These are phyloP conservation scores for Vachellia collinsii DNA, from an alignment of 306 rosid genomes.

Conservation along the genomic window DNA sequence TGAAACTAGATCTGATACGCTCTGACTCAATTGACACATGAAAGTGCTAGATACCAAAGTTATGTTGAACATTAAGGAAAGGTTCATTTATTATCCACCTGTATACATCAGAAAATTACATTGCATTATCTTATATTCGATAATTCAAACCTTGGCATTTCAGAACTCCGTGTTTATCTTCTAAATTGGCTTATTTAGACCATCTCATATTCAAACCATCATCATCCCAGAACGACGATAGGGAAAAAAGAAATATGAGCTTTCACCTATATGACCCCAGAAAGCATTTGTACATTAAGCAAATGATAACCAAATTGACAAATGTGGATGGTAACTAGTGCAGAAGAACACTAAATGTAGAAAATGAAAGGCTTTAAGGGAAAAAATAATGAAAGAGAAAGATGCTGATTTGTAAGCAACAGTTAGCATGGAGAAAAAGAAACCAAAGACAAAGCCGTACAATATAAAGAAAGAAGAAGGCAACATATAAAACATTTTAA, in stretches of 20 bases:
- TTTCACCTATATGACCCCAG: constrained; percentile 20
- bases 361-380: not conserved
- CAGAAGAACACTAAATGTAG: not conserved
- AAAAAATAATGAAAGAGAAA: not conserved
- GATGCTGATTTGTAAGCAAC: constrained; percentile 24
- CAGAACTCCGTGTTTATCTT: constrained; percentile 1
- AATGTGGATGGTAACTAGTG: not conserved
- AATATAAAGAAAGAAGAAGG: not conserved
- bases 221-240: not conserved
- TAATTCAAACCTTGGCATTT: constrained; percentile 5
- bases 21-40: constrained; percentile 16
- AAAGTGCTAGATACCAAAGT: not conserved
- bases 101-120: not conserved
- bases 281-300: constrained; percentile 22
- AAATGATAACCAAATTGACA: constrained; percentile 4
- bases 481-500: constrained; percentile 7
- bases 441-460: not conserved
- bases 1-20: constrained; percentile 1
- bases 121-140: not conserved
- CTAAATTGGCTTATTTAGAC: constrained; percentile 14
- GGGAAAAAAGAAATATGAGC: not conserved
- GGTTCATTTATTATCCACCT: constrained; percentile 7
- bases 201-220: constrained; percentile 23
- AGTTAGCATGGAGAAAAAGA: constrained; percentile 20
- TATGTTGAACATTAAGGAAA: not conserved